Conservation (phyloP, 352 stramenopile genomes). For the Peronospora tabacina region DNA sequence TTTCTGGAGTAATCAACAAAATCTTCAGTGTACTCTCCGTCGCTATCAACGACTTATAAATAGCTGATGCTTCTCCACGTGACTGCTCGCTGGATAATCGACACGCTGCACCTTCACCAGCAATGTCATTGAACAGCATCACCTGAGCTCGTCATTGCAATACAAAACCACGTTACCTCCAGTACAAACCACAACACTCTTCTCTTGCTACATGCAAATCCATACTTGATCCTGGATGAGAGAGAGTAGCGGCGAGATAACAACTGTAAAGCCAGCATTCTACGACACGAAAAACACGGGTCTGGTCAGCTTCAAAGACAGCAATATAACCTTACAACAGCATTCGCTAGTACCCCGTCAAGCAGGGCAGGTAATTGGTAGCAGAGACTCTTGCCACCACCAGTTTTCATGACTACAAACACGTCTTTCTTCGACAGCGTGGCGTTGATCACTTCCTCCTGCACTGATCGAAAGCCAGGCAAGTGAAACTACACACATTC, state of each 20-base stretch:
- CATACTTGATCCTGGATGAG: conserved; percentile 90
- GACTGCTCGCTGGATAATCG: conserved; percentile 52
- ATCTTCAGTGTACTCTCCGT: conserved; percentile 54
- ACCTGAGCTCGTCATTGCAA: conserved; percentile 13
- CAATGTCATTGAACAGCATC: conserved; percentile 73
- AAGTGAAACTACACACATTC: conserved; percentile 57
- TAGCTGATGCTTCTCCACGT: conserved; percentile 40
- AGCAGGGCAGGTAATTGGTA: conserved; percentile 85
- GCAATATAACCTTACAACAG: not conserved
- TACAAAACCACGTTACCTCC: not conserved
- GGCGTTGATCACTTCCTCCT: conserved; percentile 87
- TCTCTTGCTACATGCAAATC: not conserved
- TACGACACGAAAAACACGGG: conserved; percentile 7
- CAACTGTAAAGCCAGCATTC: conserved; percentile 74
- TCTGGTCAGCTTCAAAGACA: not conserved
- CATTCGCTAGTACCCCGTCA: conserved; percentile 33
- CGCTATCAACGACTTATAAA: conserved; percentile 83
- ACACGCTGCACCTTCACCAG: conserved; percentile 39
- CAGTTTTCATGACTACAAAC: conserved; percentile 91
- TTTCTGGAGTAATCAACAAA: conserved; percentile 90
- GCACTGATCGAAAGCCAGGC: conserved; percentile 79
- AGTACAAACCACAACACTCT: not conserved
- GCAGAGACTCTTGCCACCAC: conserved; percentile 81
- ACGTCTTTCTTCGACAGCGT: conserved; percentile 83
- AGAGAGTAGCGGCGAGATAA: conserved; percentile 89